These are phyloP conservation scores for Friedmanniomyces simplex DNA, from an alignment of 495 filamentous ascomycete genomes.

Conservation along the genomic window DNA sequence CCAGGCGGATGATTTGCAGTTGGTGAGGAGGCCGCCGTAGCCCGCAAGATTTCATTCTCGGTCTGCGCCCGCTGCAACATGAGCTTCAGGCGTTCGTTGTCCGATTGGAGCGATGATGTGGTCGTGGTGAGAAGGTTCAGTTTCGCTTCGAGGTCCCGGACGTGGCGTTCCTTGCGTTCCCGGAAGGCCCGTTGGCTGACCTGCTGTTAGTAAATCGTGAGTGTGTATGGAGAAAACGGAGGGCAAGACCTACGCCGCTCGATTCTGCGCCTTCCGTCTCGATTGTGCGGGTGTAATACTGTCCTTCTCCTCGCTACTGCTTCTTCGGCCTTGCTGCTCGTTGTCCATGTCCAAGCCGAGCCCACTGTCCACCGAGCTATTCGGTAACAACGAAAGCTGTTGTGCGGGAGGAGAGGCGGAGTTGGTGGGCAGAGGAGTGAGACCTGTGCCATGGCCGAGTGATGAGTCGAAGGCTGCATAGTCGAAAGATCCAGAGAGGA, in stretches of 20 bases:
- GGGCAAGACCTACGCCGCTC: slow-evolving; percentile 64
- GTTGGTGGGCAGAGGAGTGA: slow-evolving; percentile 8
- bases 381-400: slow-evolving; percentile 9
- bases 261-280: slow-evolving; percentile 87
- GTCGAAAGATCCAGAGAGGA: slow-evolving; percentile 10
- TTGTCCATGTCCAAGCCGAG: slow-evolving; percentile 16
- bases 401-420: slow-evolving; percentile 14
- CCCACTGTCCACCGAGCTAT: slow-evolving; percentile 20
- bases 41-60: slow-evolving; percentile 91
- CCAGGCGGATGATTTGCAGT: slow-evolving; percentile 7
- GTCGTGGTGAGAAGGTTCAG: slow-evolving; percentile 60
- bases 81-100: slow-evolving; percentile 77
- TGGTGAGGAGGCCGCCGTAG: slow-evolving; percentile 25
- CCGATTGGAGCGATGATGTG: slow-evolving; percentile 45
- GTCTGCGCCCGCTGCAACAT: slow-evolving; percentile 69
- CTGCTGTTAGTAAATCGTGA: slow-evolving; percentile 4
- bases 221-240: neutral
- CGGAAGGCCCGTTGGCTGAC: slow-evolving; percentile 87
- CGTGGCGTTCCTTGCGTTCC: slow-evolving; percentile 89
- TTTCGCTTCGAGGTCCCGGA: slow-evolving; percentile 83
- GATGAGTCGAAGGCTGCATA: slow-evolving; percentile 11
- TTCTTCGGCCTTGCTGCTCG: slow-evolving; percentile 20
- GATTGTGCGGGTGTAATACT: slow-evolving; percentile 67
- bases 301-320: slow-evolving; percentile 56
- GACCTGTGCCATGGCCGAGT: slow-evolving; percentile 2